Conservation (phyloP, 148 eudicot genomes). For the Vaccinium vitisidaea region DNA sequence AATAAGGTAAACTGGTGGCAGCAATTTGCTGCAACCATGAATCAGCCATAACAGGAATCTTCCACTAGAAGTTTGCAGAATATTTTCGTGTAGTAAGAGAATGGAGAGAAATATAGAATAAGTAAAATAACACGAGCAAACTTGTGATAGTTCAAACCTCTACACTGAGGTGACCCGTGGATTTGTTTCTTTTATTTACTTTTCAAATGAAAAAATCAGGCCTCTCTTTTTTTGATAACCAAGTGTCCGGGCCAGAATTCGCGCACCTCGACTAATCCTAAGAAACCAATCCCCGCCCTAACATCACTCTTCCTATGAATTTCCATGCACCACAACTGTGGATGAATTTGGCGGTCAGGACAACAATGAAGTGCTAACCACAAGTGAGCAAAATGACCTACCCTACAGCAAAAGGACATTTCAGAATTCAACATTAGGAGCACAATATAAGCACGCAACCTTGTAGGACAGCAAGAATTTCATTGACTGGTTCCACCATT, state of each 20-base stretch:
- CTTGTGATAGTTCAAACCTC: neutral
- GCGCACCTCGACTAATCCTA: too few species aligned
- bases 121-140: neutral
- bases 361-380: neutral
- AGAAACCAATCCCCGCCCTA: too few species aligned
- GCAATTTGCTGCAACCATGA: conserved; percentile 1
- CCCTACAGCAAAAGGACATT: neutral
- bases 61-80: neutral
- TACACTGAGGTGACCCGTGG: neutral
- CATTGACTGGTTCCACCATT: neutral
- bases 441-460: neutral
- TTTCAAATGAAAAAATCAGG: neutral
- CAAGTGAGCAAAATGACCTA: neutral
- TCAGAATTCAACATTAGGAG: neutral
- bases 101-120: neutral
- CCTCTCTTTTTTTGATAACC: neutral
- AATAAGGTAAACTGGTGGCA: neutral
- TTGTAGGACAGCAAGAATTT: neutral
- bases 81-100: neutral
- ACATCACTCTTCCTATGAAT: neutral
- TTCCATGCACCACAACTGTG: neutral
- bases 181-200: neutral
- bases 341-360: neutral
- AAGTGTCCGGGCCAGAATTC: too few species aligned
- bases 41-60: neutral